These are phyloP conservation scores for Dissophora globulifera DNA, from an alignment of 192 early-diverging fungal species.

Conservation along the genomic window DNA sequence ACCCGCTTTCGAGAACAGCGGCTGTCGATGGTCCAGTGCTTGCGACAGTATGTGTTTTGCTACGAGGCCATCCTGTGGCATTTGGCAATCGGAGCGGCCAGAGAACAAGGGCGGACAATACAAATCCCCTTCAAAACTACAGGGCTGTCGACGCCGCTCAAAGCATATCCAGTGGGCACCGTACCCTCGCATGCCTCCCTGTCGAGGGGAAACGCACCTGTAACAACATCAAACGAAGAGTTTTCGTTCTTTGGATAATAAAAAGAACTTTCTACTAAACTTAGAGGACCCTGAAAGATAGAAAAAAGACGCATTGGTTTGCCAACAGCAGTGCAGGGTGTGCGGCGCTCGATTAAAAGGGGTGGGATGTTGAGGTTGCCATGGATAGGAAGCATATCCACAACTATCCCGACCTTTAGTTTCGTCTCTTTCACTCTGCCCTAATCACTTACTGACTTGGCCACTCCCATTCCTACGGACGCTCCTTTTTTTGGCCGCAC, in stretches of 20 bases:
- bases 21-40: constrained; percentile 84
- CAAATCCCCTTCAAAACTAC: background rate
- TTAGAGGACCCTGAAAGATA: too few relatives aligned
- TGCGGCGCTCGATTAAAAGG: too few relatives aligned
- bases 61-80: constrained; percentile 80
- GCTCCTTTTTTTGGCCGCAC: background rate
- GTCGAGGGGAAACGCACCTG: constrained; percentile 12
- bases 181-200: background rate
- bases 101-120: too few relatives aligned
- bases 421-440: background rate
- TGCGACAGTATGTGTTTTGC: constrained; percentile 84
- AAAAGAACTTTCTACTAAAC: background rate
- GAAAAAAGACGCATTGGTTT: too few relatives aligned
- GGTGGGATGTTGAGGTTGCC: too few relatives aligned
- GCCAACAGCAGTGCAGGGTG: too few relatives aligned
- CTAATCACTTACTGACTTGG: background rate
- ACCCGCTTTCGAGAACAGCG: constrained; percentile 78
- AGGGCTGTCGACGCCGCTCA: constrained; percentile 7
- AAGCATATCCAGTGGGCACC: background rate
- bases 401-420: constrained; percentile 6
- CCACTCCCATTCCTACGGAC: background rate
- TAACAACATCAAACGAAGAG: constrained; percentile 12
- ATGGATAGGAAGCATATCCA: background rate
- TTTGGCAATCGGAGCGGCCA: background rate
- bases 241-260: constrained; percentile 19